Evolutionary conservation across 2,329 filamentous ascomycete genomes (phyloP).

Genomic region (Teratosphaeria epicoccoides): DNA sequence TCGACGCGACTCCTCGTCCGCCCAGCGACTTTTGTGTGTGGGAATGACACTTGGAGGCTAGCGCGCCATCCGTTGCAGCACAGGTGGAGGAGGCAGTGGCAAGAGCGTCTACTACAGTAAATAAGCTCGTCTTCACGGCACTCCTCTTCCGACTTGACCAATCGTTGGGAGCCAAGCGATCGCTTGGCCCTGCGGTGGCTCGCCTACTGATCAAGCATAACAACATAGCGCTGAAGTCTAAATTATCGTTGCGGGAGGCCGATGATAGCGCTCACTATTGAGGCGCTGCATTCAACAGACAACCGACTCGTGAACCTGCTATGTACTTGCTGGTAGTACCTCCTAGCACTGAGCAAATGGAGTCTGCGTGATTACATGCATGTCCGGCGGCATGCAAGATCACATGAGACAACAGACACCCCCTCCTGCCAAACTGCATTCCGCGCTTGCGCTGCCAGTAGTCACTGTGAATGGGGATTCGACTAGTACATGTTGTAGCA

Average conservation of each 20-base stretch:
- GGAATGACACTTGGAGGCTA: background rate
- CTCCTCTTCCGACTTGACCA: background rate
- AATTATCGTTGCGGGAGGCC: background rate
- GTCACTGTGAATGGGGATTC: no score
- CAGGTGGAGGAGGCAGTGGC: background rate
- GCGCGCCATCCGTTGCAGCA: background rate
- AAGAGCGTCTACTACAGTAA: background rate
- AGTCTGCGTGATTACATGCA: no score
- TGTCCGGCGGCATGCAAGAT: no score
- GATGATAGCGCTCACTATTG: constrained; percentile 3
- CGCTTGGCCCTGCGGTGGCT: background rate
- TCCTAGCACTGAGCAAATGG: no score
- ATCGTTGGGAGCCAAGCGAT: background rate
- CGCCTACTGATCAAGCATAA: background rate
- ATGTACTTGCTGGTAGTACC: no score
- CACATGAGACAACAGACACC: no score
- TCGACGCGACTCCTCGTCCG: background rate
- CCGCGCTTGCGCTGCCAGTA: no score
- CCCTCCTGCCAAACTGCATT: no score
- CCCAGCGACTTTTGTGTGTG: background rate
- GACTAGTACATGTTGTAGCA: no score
- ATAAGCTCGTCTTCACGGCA: background rate
- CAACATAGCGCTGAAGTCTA: constrained; percentile 4
- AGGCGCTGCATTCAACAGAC: background rate
- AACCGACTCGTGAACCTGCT: no score